phyloP scores from a whole-genome alignment of 2,329 filamentous ascomycete genomes.

The Ophiostoma fasciatum region DNA sequence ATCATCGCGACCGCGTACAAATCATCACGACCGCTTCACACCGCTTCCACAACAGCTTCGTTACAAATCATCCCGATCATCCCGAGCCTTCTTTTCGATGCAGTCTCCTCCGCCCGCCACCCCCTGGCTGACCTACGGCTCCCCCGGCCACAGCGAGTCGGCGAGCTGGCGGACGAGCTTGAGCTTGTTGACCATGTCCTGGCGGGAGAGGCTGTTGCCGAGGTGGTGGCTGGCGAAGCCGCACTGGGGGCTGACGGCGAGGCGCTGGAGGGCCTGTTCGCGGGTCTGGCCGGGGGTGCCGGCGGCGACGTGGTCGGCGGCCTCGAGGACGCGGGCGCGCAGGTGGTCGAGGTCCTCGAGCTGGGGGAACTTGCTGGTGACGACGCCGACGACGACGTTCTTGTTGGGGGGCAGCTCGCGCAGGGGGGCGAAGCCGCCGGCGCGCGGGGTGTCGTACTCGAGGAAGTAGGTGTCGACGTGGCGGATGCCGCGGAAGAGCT shows the following conservation, averaged over 20 bases:
- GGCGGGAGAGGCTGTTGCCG: slow-evolving; percentile 49
- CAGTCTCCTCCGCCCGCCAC: no score
- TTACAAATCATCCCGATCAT: no score
- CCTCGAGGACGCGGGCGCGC: slow-evolving; percentile 37
- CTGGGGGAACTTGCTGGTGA: slow-evolving; percentile 18
- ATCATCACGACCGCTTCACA: no score
- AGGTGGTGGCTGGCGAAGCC: slow-evolving; percentile 56
- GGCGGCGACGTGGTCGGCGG: slow-evolving; percentile 50
- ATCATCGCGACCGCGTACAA: no score
- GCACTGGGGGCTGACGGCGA: slow-evolving; percentile 56
- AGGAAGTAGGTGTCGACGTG: slow-evolving; percentile 41
- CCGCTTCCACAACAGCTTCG: no score
- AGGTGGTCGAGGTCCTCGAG: slow-evolving; percentile 33
- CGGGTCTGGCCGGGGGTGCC: slow-evolving; percentile 41
- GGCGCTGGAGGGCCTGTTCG: slow-evolving; percentile 48
- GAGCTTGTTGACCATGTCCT: slow-evolving; percentile 58
- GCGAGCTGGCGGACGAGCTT: slow-evolving; percentile 53
- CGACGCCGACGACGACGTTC: slow-evolving; percentile 46
- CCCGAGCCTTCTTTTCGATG: no score
- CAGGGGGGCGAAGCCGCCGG: slow-evolving; percentile 47
- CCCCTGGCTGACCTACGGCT: no score
- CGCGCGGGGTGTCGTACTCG: slow-evolving; percentile 33
- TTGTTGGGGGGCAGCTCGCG: slow-evolving; percentile 43
- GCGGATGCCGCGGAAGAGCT: slow-evolving; percentile 39
- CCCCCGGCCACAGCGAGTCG: slow-evolving; percentile 42